Conservation (phyloP, 495 filamentous ascomycete genomes). For the Penicillium paradoxum region DNA sequence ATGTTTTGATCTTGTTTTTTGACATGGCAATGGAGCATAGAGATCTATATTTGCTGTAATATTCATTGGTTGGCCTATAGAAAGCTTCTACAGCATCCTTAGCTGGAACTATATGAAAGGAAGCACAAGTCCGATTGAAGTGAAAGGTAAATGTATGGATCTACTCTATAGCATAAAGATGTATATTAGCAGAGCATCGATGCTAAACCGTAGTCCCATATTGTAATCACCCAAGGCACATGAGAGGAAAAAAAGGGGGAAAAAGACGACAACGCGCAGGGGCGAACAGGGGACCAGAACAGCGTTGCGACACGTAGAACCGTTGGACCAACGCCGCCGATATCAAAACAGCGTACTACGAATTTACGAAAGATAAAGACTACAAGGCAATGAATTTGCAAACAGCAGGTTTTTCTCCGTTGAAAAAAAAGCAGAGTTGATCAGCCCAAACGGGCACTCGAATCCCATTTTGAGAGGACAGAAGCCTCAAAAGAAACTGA, state of each 20-base stretch:
- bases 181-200: too few species aligned
- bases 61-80: too few species aligned
- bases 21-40: too few species aligned
- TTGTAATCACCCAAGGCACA: too few species aligned
- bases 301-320: neutral
- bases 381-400: neutral
- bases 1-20: too few species aligned
- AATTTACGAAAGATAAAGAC: neutral
- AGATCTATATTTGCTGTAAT: too few species aligned
- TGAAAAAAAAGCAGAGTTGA: neutral
- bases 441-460: slow-evolving; percentile 6
- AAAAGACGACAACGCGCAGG: neutral
- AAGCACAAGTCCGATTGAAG: too few species aligned
- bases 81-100: too few species aligned
- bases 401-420: neutral
- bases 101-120: too few species aligned
- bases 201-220: too few species aligned
- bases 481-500: slow-evolving; percentile 5
- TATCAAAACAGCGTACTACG: neutral
- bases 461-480: slow-evolving; percentile 4
- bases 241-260: neutral
- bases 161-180: too few species aligned
- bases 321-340: neutral
- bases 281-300: neutral
- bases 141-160: too few species aligned